These are phyloP conservation scores for Tylopilus sp. DNA, from an alignment of 1,284 basidiomycete species.

Conservation along the genomic window DNA sequence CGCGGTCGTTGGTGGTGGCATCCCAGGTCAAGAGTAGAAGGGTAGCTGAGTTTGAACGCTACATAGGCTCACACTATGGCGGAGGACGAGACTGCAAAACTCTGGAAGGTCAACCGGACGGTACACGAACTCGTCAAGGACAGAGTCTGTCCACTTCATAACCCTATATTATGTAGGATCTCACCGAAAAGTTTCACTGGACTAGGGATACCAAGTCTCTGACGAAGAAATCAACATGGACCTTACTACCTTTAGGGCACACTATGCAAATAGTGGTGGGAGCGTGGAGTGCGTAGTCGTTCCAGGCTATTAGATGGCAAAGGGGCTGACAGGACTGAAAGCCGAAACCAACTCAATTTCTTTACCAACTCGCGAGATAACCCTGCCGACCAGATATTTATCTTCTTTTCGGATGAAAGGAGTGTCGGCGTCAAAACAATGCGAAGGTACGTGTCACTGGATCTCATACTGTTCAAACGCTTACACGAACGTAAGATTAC, in stretches of 20 bases:
- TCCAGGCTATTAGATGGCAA: not conserved
- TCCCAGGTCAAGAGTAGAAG: constrained; percentile 5
- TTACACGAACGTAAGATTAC: constrained; percentile 53
- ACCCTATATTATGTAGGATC: constrained; percentile 9
- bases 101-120: constrained; percentile 96
- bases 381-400: constrained; percentile 78
- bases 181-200: constrained; percentile 16
- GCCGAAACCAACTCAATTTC: constrained; percentile 84
- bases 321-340: constrained; percentile 34
- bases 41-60: constrained; percentile 33
- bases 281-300: constrained; percentile 53
- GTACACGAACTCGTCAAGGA: constrained; percentile 96
- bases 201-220: constrained; percentile 81
- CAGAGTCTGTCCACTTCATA: constrained; percentile 51
- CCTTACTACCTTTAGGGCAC: constrained; percentile 64
- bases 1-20: constrained; percentile 33
- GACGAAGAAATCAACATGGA: constrained; percentile 89
- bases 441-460: constrained; percentile 70
- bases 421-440: constrained; percentile 94
- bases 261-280: constrained; percentile 61
- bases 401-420: constrained; percentile 90
- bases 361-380: constrained; percentile 72
- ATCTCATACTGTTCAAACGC: constrained; percentile 1
- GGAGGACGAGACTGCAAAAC: constrained; percentile 74
- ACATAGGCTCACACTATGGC: constrained; percentile 41